phyloP scores from a whole-genome alignment of 495 filamentous ascomycete species.

The Gamarada debralockiae region DNA sequence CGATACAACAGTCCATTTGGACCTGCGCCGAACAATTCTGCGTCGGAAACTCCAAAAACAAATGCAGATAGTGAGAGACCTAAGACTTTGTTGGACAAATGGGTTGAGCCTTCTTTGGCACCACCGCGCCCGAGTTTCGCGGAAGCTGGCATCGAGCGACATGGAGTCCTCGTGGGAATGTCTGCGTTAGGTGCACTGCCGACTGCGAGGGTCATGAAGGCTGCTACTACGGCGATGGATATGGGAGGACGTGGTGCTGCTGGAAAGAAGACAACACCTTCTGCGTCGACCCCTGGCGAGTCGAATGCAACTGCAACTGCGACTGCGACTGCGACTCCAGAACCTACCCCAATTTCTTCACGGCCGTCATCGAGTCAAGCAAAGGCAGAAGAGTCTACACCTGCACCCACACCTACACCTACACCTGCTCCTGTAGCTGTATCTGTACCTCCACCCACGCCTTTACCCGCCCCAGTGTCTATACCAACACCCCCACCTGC shows the following conservation, averaged over 20 bases:
- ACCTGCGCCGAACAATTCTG: conserved; percentile 30
- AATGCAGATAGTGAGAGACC: conserved; percentile 18
- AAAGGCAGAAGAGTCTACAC: conserved; percentile 6
- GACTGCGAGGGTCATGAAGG: conserved; percentile 30
- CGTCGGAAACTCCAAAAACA: not conserved
- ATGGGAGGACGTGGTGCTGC: not conserved
- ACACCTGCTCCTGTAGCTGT: not conserved
- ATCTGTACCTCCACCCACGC: not conserved
- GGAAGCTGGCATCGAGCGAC: conserved; percentile 58
- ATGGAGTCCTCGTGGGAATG: conserved; percentile 68
- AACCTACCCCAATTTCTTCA: conserved; percentile 4
- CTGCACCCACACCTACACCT: conserved; percentile 1
- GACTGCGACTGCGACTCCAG: conserved; percentile 16
- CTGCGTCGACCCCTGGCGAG: conserved; percentile 17
- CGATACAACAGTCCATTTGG: conserved; percentile 46
- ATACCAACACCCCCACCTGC: too few species aligned
- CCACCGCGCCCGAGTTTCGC: conserved; percentile 63
- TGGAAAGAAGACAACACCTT: conserved; percentile 2
- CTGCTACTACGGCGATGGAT: conserved; percentile 3
- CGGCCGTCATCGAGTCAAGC: not conserved
- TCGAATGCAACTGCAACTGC: conserved; percentile 5
- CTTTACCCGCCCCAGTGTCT: not conserved
- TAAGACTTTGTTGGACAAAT: conserved; percentile 47
- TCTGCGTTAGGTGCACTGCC: conserved; percentile 62
- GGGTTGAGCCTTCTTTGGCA: conserved; percentile 69